Percentiles rank a stretch among this genome's conserved stretches.
These are phyloP conservation scores for Tagetes erecta DNA, from an alignment of 129 eudicot species.

Conservation along the genomic window DNA sequence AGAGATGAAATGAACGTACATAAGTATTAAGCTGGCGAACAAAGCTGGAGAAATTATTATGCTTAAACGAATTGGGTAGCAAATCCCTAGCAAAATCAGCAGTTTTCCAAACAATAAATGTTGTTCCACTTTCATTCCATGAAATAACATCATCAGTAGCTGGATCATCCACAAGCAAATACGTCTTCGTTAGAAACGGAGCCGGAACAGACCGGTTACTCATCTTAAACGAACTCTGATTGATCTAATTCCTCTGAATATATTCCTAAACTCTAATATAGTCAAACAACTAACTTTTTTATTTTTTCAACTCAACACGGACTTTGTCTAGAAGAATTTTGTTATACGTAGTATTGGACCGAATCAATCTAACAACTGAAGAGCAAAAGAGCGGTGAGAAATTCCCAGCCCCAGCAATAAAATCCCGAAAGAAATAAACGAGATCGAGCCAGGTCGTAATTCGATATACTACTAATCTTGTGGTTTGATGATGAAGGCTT, in stretches of 20 bases:
- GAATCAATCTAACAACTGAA: slow-evolving; percentile 52
- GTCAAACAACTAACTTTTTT: neutral
- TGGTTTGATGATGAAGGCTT: slow-evolving; percentile 10
- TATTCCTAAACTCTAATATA: neutral
- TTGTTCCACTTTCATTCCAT: slow-evolving; percentile 68
- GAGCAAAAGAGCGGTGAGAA: slow-evolving; percentile 86
- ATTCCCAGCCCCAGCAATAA: slow-evolving; percentile 95
- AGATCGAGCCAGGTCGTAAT: slow-evolving; percentile 54
- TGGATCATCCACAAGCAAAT: slow-evolving; percentile 79
- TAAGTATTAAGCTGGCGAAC: slow-evolving; percentile 94
- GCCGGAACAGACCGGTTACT: slow-evolving; percentile 73
- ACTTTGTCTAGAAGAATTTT: no score
- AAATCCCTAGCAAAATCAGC: slow-evolving; percentile 89
- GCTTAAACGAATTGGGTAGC: slow-evolving; percentile 80
- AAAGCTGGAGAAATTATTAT: slow-evolving; percentile 88
- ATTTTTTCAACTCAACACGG: no score
- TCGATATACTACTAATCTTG: slow-evolving; percentile 16
- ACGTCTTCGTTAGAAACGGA: slow-evolving; percentile 82
- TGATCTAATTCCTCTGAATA: neutral
- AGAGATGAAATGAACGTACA: slow-evolving; percentile 43
- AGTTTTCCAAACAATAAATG: slow-evolving; percentile 82
- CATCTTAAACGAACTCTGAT: slow-evolving; percentile 38
- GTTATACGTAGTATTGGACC: no score
- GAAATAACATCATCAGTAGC: slow-evolving; percentile 69
- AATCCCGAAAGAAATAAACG: slow-evolving; percentile 74